Evolutionary conservation across 202 grass and related monocot genomes (phyloP).

Genomic region (Cymbopogon flexuosus): DNA sequence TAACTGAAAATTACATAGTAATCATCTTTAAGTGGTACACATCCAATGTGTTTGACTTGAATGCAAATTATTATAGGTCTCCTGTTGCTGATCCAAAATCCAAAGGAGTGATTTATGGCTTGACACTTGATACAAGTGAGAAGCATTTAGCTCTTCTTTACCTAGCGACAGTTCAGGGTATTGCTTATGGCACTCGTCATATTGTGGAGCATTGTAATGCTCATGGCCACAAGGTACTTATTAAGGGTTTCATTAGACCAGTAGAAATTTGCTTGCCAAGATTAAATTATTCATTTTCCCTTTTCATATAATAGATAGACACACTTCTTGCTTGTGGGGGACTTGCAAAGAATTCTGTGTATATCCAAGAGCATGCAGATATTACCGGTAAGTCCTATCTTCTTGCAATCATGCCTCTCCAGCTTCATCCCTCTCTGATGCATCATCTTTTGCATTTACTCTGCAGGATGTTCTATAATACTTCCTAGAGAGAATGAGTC

Average conservation of each 20-base stretch:
- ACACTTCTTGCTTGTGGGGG: constrained; percentile 82
- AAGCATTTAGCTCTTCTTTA: constrained; percentile 76
- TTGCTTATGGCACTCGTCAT: constrained; percentile 85
- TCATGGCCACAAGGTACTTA: constrained; percentile 79
- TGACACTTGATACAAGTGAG: constrained; percentile 86
- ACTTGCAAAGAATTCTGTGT: constrained; percentile 83
- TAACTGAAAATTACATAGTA: not conserved
- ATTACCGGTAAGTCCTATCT: constrained; percentile 46
- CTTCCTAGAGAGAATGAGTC: constrained; percentile 85
- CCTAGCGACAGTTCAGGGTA: constrained; percentile 84
- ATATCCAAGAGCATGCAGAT: constrained; percentile 97
- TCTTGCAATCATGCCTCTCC: constrained; percentile 20
- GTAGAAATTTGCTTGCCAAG: not conserved
- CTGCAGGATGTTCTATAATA: constrained; percentile 68
- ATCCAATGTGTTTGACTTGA: constrained; percentile 10
- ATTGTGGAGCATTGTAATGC: constrained; percentile 91
- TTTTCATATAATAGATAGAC: constrained; percentile 57
- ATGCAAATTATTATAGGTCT: constrained; percentile 48
- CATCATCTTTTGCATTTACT: constrained; percentile 32
- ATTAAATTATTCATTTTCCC: not conserved
- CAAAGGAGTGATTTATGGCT: constrained; percentile 81
- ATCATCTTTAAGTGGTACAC: not conserved
- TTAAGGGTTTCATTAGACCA: not conserved
- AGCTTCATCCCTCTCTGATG: not conserved
- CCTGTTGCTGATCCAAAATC: constrained; percentile 90